phyloP scores from a whole-genome alignment of 148 eudicot genomes.

The Agrostemma githago region DNA sequence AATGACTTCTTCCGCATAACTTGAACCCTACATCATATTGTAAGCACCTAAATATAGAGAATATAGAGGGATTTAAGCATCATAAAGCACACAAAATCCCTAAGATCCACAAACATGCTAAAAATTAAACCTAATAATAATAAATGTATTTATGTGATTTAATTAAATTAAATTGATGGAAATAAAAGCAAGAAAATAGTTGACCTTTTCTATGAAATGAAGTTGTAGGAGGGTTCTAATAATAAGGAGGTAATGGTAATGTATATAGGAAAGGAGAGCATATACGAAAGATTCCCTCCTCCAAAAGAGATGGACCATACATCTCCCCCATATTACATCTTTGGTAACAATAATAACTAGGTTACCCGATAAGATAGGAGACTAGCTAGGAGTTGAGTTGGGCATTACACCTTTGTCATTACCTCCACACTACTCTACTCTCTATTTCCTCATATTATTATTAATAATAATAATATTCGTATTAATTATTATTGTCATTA shows the following conservation, averaged over 20 bases:
- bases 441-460: not conserved
- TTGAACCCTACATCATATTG: not conserved
- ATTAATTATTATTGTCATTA: not conserved
- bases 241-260: no score
- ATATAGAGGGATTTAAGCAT: not conserved
- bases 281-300: slow-evolving; percentile 23
- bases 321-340: not conserved
- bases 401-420: slow-evolving; percentile 23
- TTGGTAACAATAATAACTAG: not conserved
- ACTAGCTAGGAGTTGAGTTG: slow-evolving; percentile 21
- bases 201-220: slow-evolving; percentile 4
- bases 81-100: not conserved
- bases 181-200: slow-evolving; percentile 7
- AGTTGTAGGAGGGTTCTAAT: no score
- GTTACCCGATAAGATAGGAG: slow-evolving; percentile 24
- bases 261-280: not conserved
- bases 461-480: not conserved
- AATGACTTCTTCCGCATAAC: not conserved
- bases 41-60: not conserved
- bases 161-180: not conserved
- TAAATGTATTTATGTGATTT: not conserved
- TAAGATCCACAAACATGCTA: not conserved
- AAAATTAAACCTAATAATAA: not conserved
- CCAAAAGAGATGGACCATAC: slow-evolving; percentile 25
- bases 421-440: slow-evolving; percentile 9